Percentiles rank a stretch among this genome's conserved stretches.
phyloP scores from a whole-genome alignment of 768 basidiomycete species.

The Cyathus striatus region DNA sequence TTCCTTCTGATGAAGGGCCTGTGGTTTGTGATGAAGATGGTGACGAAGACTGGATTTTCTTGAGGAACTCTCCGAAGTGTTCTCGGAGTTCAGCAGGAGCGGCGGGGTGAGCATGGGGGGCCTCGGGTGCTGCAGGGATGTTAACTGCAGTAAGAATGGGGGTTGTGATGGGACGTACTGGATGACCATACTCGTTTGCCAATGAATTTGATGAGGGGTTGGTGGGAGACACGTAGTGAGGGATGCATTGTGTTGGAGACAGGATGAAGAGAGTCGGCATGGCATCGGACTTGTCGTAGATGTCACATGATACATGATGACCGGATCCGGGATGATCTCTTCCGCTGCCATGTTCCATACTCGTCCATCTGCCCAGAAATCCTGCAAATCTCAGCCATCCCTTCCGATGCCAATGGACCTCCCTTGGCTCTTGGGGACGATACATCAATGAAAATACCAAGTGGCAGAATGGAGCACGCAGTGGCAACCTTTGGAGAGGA shows the following conservation, averaged over 20 bases:
- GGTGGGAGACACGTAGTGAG: constrained; percentile 30
- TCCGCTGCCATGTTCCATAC: no score
- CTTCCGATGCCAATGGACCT: no score
- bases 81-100: constrained; percentile 60
- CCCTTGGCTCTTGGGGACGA: no score
- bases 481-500: no score
- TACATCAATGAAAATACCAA: no score
- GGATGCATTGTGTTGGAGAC: constrained; percentile 12
- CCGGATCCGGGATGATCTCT: no score
- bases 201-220: constrained; percentile 59
- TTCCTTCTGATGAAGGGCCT: constrained; percentile 4
- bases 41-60: constrained; percentile 24
- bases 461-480: no score
- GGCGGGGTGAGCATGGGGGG: constrained; percentile 56
- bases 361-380: no score
- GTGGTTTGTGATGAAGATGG: constrained; percentile 9
- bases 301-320: no score
- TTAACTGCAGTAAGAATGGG: constrained; percentile 3
- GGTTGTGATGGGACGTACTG: constrained; percentile 22
- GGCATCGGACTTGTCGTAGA: no score
- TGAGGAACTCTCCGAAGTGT: constrained; percentile 39
- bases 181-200: constrained; percentile 52
- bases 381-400: no score
- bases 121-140: constrained; percentile 21
- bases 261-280: no score